phyloP scores from a whole-genome alignment of 805 yeast genomes.

The Zygotorulaspora chibaensis region DNA sequence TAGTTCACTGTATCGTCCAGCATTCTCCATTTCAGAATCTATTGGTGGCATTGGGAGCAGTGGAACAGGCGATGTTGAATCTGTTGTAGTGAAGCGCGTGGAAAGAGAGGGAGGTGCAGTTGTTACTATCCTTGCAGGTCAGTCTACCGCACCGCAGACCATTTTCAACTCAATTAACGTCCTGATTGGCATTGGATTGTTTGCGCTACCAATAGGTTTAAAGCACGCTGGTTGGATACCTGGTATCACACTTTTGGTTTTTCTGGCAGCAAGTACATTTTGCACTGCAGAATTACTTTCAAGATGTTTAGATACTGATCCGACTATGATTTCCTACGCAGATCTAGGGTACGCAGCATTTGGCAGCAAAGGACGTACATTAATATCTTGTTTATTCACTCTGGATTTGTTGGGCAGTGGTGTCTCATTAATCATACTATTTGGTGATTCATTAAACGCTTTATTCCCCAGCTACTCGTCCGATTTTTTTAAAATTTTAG shows the following conservation, averaged over 20 bases:
- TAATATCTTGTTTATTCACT: slow-evolving; percentile 70
- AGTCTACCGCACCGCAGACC: slow-evolving; percentile 76
- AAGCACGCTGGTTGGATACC: slow-evolving; percentile 65
- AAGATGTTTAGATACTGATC: slow-evolving; percentile 73
- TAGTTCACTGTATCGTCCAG: slow-evolving; percentile 33
- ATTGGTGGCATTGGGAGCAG: slow-evolving; percentile 37
- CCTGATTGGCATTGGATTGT: slow-evolving; percentile 68
- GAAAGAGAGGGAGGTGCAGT: slow-evolving; percentile 69
- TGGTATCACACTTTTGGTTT: slow-evolving; percentile 54
- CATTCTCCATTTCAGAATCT: slow-evolving; percentile 44
- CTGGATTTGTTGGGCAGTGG: slow-evolving; percentile 77
- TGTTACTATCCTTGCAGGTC: slow-evolving; percentile 71
- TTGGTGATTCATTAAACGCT: slow-evolving; percentile 80
- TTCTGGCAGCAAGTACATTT: slow-evolving; percentile 64
- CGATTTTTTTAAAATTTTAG: slow-evolving; percentile 58
- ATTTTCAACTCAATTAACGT: slow-evolving; percentile 74
- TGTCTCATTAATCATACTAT: slow-evolving; percentile 72
- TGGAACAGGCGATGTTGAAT: slow-evolving; percentile 42
- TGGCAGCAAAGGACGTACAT: slow-evolving; percentile 68
- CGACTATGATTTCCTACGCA: slow-evolving; percentile 78
- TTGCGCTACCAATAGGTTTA: slow-evolving; percentile 69
- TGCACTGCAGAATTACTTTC: slow-evolving; percentile 75
- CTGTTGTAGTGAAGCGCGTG: slow-evolving; percentile 53
- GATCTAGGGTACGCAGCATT: slow-evolving; percentile 85
- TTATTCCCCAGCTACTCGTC: slow-evolving; percentile 51